phyloP scores from a whole-genome alignment of 2,329 filamentous ascomycete species.

The Coleophoma cylindrospora region DNA sequence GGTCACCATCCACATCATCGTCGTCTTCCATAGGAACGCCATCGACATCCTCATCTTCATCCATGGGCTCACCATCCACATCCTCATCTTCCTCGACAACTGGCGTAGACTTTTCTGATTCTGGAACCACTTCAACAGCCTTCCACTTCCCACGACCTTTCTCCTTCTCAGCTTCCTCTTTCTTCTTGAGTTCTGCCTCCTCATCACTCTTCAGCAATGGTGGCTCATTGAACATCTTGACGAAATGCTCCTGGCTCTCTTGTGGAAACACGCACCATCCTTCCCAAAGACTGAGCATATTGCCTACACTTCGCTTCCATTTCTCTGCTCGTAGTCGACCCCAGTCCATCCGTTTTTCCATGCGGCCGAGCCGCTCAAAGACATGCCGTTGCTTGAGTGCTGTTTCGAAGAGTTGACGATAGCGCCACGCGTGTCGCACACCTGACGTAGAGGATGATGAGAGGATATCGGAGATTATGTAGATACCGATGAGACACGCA shows the following conservation, averaged over 20 bases:
- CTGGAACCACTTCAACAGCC: slow-evolving; percentile 27
- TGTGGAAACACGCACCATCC: slow-evolving; percentile 70
- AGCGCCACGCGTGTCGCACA: slow-evolving; percentile 64
- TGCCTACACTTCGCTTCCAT: slow-evolving; percentile 56
- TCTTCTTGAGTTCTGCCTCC: slow-evolving; percentile 22
- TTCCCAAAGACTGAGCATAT: slow-evolving; percentile 55
- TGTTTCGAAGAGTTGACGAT: slow-evolving; percentile 59
- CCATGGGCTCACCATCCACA: slow-evolving; percentile 33
- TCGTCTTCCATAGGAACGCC: slow-evolving; percentile 22
- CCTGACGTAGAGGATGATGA: slow-evolving; percentile 58
- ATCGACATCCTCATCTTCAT: slow-evolving; percentile 32
- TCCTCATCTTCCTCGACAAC: slow-evolving; percentile 40
- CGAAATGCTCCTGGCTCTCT: slow-evolving; percentile 67
- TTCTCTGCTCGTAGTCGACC: slow-evolving; percentile 62
- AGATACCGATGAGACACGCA: slow-evolving; percentile 75
- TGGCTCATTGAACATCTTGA: slow-evolving; percentile 65
- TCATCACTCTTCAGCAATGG: slow-evolving; percentile 42
- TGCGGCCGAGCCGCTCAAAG: slow-evolving; percentile 58
- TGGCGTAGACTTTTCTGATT: slow-evolving; percentile 36
- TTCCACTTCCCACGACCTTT: slow-evolving; percentile 28
- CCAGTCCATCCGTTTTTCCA: slow-evolving; percentile 61
- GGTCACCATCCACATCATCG: slow-evolving; percentile 32
- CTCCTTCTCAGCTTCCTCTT: slow-evolving; percentile 24
- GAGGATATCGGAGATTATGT: slow-evolving; percentile 68
- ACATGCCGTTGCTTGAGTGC: slow-evolving; percentile 52